Percentiles rank a stretch among this genome's conserved stretches.
Conservation (phyloP, 73 alveolate genomes). For the Strombidium stylifer region DNA sequence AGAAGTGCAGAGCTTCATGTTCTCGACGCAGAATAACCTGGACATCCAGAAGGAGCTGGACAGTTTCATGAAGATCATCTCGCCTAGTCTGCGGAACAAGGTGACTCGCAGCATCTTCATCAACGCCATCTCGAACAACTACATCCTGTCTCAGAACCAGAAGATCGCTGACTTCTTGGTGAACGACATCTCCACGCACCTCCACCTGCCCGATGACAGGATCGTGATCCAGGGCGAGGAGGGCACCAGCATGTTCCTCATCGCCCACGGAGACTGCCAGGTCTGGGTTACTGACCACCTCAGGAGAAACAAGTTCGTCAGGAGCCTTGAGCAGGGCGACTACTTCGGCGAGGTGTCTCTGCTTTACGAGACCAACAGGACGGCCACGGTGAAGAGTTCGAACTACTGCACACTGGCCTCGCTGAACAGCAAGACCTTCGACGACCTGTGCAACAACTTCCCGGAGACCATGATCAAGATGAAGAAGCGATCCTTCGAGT, state of each 20-base stretch:
- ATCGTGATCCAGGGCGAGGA: constrained; percentile 58
- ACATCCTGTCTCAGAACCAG: constrained; percentile 1
- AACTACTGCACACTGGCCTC: constrained; percentile 5
- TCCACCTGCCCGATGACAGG: constrained; percentile 49
- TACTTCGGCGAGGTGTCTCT: not conserved
- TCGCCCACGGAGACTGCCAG: constrained; percentile 44
- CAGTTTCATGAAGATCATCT: constrained; percentile 30
- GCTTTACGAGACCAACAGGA: not conserved
- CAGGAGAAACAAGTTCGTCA: not conserved
- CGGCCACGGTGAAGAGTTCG: constrained; percentile 1
- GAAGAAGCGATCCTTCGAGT: too few species aligned
- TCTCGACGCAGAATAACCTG: constrained; percentile 21
- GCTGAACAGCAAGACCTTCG: too few species aligned
- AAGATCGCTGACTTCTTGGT: constrained; percentile 39
- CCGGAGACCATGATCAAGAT: too few species aligned
- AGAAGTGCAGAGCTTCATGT: constrained; percentile 18
- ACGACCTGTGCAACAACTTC: too few species aligned
- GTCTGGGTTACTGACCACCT: not conserved
- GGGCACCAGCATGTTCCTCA: constrained; percentile 46
- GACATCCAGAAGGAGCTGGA: constrained; percentile 59
- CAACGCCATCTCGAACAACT: constrained; percentile 33
- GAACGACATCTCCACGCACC: constrained; percentile 20
- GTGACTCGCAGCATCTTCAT: constrained; percentile 30
- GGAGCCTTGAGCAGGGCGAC: not conserved
- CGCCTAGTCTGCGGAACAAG: constrained; percentile 49